A percentile compares a stretch with the other conserved stretches of the same genome.
Conservation (phyloP, 345 rosid species). For the Aquilaria sinensis region DNA sequence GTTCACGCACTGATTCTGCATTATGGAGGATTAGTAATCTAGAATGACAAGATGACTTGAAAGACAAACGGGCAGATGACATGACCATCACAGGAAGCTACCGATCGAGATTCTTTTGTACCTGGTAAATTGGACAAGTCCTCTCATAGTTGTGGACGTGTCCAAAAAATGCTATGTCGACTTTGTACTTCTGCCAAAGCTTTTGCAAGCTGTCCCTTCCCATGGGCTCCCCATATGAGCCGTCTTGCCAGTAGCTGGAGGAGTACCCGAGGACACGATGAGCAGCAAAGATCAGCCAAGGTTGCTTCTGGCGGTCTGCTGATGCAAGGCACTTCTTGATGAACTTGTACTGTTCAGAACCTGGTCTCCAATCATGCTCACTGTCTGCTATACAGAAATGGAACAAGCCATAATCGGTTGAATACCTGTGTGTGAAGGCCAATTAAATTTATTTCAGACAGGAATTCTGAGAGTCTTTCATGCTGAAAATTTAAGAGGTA, state of each 20-base stretch:
- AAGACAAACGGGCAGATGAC: neutral
- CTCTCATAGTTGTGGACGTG: slow-evolving; percentile 86
- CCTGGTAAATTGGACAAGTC: slow-evolving; percentile 76
- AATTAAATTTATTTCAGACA: no score
- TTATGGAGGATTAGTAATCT: no score
- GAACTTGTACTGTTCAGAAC: slow-evolving; percentile 57
- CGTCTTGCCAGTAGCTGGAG: slow-evolving; percentile 47
- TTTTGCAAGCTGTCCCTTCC: slow-evolving; percentile 73
- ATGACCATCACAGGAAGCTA: no score
- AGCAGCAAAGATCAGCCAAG: slow-evolving; percentile 73
- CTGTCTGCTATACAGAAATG: slow-evolving; percentile 72
- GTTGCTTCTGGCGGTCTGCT: slow-evolving; percentile 69
- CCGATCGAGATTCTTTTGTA: slow-evolving; percentile 6
- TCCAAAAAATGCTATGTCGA: slow-evolving; percentile 73
- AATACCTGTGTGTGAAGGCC: slow-evolving; percentile 43
- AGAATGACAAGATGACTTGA: neutral
- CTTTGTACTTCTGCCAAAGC: slow-evolving; percentile 86
- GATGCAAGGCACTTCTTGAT: slow-evolving; percentile 67
- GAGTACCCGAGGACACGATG: slow-evolving; percentile 83
- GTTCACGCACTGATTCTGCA: slow-evolving; percentile 35
- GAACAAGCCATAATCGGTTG: slow-evolving; percentile 75
- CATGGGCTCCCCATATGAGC: slow-evolving; percentile 65
- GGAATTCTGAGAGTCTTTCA: no score
- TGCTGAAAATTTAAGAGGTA: no score
- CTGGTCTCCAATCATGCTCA: slow-evolving; percentile 88